Percentiles rank a stretch among this genome's conserved stretches.
Conservation (phyloP, 257 asterid species). For the Oldenlandia corymbosa region DNA sequence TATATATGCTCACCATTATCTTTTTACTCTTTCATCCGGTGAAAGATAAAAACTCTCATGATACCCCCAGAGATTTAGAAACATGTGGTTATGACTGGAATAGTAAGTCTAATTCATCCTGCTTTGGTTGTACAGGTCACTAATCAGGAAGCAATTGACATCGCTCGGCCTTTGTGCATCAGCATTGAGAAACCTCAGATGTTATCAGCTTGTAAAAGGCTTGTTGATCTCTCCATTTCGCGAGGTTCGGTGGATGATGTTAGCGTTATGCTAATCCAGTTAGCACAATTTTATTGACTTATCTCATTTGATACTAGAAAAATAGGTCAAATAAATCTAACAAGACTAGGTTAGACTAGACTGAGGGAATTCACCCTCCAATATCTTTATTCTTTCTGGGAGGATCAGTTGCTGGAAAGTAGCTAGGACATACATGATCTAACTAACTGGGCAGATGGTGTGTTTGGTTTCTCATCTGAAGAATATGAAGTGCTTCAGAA, state of each 20-base stretch:
- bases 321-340: neutral
- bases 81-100: too few species aligned
- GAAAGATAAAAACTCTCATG: neutral
- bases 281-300: conserved; percentile 25
- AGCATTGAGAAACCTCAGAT: conserved; percentile 33
- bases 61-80: neutral
- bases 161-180: conserved; percentile 41
- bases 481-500: neutral
- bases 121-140: conserved; percentile 44
- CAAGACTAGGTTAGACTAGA: too few species aligned
- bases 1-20: conserved; percentile 8
- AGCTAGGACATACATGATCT: neutral
- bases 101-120: neutral
- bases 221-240: conserved; percentile 57
- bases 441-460: neutral
- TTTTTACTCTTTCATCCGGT: neutral
- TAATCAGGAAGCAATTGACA: conserved; percentile 80
- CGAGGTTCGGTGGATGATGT: conserved; percentile 76
- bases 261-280: conserved; percentile 59
- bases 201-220: conserved; percentile 62
- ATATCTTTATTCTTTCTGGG: neutral
- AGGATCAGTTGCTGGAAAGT: neutral
- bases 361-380: neutral
- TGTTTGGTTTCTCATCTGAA: neutral
- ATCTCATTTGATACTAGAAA: neutral